Conservation (phyloP, 306 rosid species). For the Acacia melanoxylon region DNA sequence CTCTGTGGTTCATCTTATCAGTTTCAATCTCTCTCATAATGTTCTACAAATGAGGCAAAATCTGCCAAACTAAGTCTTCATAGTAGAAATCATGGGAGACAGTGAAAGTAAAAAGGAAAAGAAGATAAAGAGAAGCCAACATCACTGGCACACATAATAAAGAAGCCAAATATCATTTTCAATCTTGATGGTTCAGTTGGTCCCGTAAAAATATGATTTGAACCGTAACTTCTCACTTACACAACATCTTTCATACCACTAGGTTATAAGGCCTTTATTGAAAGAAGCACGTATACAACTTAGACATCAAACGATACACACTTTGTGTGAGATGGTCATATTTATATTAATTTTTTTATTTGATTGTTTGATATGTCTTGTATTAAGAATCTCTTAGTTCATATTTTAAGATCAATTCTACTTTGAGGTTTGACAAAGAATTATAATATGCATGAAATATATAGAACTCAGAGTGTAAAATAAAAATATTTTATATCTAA, state of each 20-base stretch:
- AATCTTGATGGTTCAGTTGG: neutral
- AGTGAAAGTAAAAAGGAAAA: slow-evolving; percentile 6
- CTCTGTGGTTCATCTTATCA: neutral
- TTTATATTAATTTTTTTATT: too few relatives aligned
- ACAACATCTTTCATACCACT: too few relatives aligned
- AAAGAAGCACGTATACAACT: too few relatives aligned
- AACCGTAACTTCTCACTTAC: too few relatives aligned
- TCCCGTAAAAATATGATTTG: too few relatives aligned
- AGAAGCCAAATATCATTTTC: slow-evolving; percentile 18
- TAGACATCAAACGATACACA: too few relatives aligned
- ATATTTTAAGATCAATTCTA: neutral
- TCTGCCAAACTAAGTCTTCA: slow-evolving; percentile 29
- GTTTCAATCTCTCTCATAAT: slow-evolving; percentile 28
- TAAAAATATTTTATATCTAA: too few relatives aligned
- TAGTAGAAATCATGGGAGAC: slow-evolving; percentile 23
- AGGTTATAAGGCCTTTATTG: too few relatives aligned
- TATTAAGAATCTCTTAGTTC: neutral
- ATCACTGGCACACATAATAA: neutral
- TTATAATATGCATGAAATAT: neutral
- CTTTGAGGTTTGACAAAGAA: neutral
- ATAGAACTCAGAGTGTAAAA: neutral
- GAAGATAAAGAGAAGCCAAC: neutral
- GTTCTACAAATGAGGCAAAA: slow-evolving; percentile 33
- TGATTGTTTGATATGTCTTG: neutral
- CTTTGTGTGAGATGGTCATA: neutral